Evolutionary conservation across 208 protist genomes (phyloP), one percentile per base, ranked within the genome.

Genomic region (Crithidia thermophila): DNA sequence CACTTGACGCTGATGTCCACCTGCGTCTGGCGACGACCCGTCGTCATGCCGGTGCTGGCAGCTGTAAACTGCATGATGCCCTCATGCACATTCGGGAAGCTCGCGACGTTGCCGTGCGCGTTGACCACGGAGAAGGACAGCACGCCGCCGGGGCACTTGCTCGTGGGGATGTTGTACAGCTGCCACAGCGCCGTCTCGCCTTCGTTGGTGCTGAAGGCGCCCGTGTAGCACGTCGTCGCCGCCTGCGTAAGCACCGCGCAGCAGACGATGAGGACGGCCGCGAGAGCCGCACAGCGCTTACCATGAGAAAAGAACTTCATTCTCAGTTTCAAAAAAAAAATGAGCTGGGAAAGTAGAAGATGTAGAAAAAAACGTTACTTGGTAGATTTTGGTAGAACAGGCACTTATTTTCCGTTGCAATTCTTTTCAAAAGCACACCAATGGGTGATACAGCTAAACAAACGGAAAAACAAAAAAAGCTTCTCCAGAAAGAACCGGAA

Each of bases 1-100:
- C 85, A 94, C 50, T 62, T 45, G 21, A 90, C 74, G 20, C 31
- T 52, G 20, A 94, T 10, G 9, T 71, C 50, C 11, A 80, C 67
- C 34, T 47, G 21, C 2, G 61, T 58, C 21, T 31, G 45, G n/a
- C 60, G 60, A 2, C n/a, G 11, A 18, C 47, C 61, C 3, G 27
- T 20, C 16, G 25, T 66, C 61, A 79, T 69, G 20, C 68, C 74
- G 0, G 79, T 87, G 31, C 55, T 36, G n/a, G 67, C n/a, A 6
- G 82, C 71, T 0, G 55, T 82, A 39, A 79, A 82, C 39, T 77
- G 45, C 13, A 91, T 52, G 5, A 59, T 61, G 27, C 57, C 42
- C 3, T 63, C 34, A 42, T 67, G 64, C 21, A 49, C 13, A 36
- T 59, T 64, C 3, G 63, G 64, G 39, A 85, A 85, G 13, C 30